Evolutionary conservation across 2,329 filamentous ascomycete species (phyloP), one percentile per base, ranked within the genome.

Genomic region (Trichocomaceae sp.): DNA sequence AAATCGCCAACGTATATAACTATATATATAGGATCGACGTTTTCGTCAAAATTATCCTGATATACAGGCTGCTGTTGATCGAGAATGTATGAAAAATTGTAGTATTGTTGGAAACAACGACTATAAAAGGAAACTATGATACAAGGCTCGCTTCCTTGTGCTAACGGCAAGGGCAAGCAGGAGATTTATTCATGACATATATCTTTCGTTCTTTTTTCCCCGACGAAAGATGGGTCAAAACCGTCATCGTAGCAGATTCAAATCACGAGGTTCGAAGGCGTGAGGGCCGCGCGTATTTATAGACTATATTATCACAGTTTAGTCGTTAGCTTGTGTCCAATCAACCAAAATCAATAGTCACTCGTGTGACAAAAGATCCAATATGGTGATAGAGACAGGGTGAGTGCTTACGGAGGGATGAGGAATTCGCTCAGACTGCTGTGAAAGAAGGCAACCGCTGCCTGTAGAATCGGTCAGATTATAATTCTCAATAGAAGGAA

Each of bases 351-450:
- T 35, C 13, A 15, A 35, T 35, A 35, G 31, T 15, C 31, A 35
- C 13, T 35, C 31, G 31, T 13, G 12, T 33, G 12, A 4, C 8
- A 8, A 35, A 13, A 3, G 9, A 35, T 29, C 23, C 4, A 35
- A 35, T 15, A 13, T 15, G 12, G 15, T 15, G 26, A 9, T 35
- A 15, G 31, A 9, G 6, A 3, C 12, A 23, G 33, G 15, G 41
- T n/a, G n/a, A 20, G 15, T 26, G 73, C 72, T 72, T 69, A 75
- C 72, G 83, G 81, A 69, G 85, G 84, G 60, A 87, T 77, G 56
- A 88, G 78, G 64, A 82, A 75, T 67, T 87, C 85, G 70, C 81
- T 81, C 77, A 83, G 84, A 53, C 82, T 80, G 74, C 83, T 87
- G 56, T 83, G 78, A 61, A 88, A 77, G 70, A 88, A 83, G 37